These are phyloP conservation scores for Talaromyces amestolkiae DNA, from an alignment of 2,329 filamentous ascomycete species.

Conservation along the genomic window DNA sequence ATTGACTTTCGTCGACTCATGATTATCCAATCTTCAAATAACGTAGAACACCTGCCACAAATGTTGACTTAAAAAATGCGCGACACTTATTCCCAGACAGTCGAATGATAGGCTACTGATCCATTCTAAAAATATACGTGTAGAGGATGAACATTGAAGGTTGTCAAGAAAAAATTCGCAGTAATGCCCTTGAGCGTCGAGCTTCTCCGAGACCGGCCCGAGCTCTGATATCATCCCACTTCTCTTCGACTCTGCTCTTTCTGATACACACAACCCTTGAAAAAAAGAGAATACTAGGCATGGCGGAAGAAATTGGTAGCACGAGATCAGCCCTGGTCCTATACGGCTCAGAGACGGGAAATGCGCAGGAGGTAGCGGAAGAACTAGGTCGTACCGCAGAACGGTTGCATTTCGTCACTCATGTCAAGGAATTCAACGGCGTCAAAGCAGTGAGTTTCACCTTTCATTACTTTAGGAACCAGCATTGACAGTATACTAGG, in stretches of 20 bases:
- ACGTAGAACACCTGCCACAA: background rate
- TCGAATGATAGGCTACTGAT: background rate
- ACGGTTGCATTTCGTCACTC: constrained; percentile 73
- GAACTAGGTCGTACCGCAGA: constrained; percentile 74
- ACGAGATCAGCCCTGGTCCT: constrained; percentile 64
- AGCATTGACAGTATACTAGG: constrained; percentile 25
- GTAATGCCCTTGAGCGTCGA: background rate
- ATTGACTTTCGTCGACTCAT: background rate
- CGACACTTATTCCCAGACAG: background rate
- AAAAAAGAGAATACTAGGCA: constrained; percentile 21
- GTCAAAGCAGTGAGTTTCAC: constrained; percentile 62
- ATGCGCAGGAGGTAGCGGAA: constrained; percentile 84
- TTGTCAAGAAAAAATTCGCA: background rate
- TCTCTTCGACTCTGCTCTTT: background rate
- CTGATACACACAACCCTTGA: background rate
- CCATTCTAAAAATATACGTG: background rate
- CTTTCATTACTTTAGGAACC: background rate
- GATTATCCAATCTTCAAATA: background rate
- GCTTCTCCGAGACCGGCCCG: constrained; percentile 18
- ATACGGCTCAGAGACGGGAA: constrained; percentile 94
- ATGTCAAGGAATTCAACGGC: constrained; percentile 73
- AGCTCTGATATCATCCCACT: background rate
- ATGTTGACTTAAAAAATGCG: background rate
- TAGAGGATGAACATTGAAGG: no score
- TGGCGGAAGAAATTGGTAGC: constrained; percentile 25